Evolutionary conservation across 371 early-diverging fungal genomes (phyloP), one percentile per base, ranked within the genome.

Genomic region (Funneliformis caledonium): DNA sequence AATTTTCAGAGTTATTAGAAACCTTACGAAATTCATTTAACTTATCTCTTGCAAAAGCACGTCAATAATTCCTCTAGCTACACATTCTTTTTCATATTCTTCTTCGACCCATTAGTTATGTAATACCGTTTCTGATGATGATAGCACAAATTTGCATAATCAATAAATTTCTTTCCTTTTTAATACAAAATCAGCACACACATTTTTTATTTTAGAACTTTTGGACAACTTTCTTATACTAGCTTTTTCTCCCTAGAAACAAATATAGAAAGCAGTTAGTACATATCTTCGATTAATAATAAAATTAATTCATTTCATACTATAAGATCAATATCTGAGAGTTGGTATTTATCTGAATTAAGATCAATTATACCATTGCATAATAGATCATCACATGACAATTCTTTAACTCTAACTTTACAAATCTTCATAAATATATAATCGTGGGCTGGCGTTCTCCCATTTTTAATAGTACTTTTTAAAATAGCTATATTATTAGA

Each of bases 1-100:
- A 26, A 47, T 76, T 76, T 56, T 76, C 77, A 19, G 77, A 76
- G 14, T 31, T 64, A 43, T 73, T 62, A 10, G 47, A 76, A 76
- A 76, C 37, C 43, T 48, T 61, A 50, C 22, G 64, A 76, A 74
- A 33, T 16, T n/a, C 61, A 62, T 76, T 76, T n/a, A 14, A 16
- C 47, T 76, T 26, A 43, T 62, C 42, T 76, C 64, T 47, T 62
- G 64, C 64, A 76, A 62, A 76, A 76, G 76, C 4, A 47, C n/a
- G 37, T 76, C 64, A 19, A 48, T 61, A n/a, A 76, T 76, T 26
- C 62, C 22, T 64, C 19, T 60, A n/a, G 45, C 65, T 45, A 76
- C 37, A 31, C 16, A 45, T 37, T 9, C 64, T 43, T 47, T 42
- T 33, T 76, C 62, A 42, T 45, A 8, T 61, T 76, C 64, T 3